Base-by-base conservation (phyloP, 805 yeast genomes). In the Cyberlindnera bimundalis region DNA sequence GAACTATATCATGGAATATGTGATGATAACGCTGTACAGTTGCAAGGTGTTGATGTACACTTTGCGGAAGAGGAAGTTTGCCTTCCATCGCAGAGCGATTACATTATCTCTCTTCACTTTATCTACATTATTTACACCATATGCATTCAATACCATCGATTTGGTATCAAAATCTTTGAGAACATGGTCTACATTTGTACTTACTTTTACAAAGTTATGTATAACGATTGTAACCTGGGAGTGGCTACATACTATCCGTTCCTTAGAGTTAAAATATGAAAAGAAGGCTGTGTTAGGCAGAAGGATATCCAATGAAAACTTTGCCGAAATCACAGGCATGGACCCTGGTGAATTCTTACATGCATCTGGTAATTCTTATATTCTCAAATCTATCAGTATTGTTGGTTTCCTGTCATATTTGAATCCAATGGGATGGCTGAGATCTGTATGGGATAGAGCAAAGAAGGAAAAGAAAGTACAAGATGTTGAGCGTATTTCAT, bases 231-330 rank as follows among this genome's bases (percentile, higher is more conserved):
- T 76, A 18, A 67, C 78, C 1, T 81, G 85, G 83, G 87, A 81
- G 59, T 78, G 87, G 82, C 59, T 79, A 9, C 74, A 67, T 51
- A 71, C 77, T 32, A 76, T 79, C 30, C 71, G 74, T 46, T 53
- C 66, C 14, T 54, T 74, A 31, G 81, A 78, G 46, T 66, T 70
- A 45, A 59, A 68, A 24, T 58, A 65, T 21, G 87, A 81, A 46
- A 62, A 71, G 35, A 64, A 65, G 47, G 82, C 82, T 1, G 75
- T 83, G 9, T 67, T 82, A 33, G 90, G 90, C 0, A 67, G 88
- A 45, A 68, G 75, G 45, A 71, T 79, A 24, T 56, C 60, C 1
- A 62, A 67, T 35, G 79, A 75, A 35, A 77, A 73, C 41, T 64
- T 61, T 36, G 44, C 48, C 3, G 41, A 36, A 25, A 29, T 40